Conservation (phyloP, 768 basidiomycete genomes). For the Tephrocybe rancida region DNA sequence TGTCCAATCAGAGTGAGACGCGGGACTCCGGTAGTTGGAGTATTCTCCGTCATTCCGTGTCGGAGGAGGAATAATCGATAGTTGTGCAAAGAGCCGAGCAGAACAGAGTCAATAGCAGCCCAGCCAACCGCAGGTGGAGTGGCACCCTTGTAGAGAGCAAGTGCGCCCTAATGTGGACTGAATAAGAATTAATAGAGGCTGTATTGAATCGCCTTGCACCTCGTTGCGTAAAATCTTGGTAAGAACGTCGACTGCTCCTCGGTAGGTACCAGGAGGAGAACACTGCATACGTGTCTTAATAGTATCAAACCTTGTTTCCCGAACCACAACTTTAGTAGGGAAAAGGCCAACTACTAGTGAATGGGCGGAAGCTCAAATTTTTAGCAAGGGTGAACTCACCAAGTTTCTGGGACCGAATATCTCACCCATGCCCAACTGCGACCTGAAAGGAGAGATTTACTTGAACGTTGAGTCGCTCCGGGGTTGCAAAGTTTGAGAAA, state of each 20-base stretch:
- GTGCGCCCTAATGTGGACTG: slow-evolving; percentile 43
- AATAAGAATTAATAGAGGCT: slow-evolving; percentile 1
- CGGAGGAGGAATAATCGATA: slow-evolving; percentile 64
- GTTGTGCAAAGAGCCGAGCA: slow-evolving; percentile 72
- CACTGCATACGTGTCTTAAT: slow-evolving; percentile 77
- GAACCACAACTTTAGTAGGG: slow-evolving; percentile 1
- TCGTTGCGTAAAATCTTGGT: slow-evolving; percentile 60
- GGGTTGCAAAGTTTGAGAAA: background rate
- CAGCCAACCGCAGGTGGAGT: slow-evolving; percentile 74
- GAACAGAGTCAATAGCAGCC: slow-evolving; percentile 72
- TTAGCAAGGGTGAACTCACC: slow-evolving; percentile 5
- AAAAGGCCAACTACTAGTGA: background rate
- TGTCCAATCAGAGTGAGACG: slow-evolving; percentile 67
- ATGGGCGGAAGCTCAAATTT: slow-evolving; percentile 4
- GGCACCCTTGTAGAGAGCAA: slow-evolving; percentile 75
- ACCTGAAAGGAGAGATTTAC: slow-evolving; percentile 40
- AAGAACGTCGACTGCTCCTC: slow-evolving; percentile 61
- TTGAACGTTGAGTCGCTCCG: background rate
- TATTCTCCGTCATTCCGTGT: slow-evolving; percentile 53
- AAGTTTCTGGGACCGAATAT: slow-evolving; percentile 7
- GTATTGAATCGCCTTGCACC: slow-evolving; percentile 34
- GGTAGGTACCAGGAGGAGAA: slow-evolving; percentile 63
- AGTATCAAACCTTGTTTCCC: slow-evolving; percentile 59
- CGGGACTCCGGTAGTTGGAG: slow-evolving; percentile 41
- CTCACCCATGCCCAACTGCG: slow-evolving; percentile 71